These are phyloP conservation scores for Prunus mira DNA, from an alignment of 306 rosid genomes.

Conservation along the genomic window DNA sequence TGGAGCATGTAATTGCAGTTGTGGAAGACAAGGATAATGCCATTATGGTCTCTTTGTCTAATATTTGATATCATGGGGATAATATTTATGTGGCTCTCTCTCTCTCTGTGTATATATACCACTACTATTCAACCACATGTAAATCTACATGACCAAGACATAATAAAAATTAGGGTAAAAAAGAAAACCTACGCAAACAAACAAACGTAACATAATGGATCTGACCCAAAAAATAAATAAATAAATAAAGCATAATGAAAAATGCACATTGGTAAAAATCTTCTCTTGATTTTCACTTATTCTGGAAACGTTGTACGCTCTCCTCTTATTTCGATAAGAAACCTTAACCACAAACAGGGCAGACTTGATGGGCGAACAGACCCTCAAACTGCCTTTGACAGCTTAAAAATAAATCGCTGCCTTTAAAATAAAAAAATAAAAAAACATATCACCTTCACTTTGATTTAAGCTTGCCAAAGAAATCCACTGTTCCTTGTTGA, in stretches of 20 bases:
- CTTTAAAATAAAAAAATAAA: too few relatives aligned
- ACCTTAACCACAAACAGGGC: too few relatives aligned
- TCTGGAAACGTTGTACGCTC: too few relatives aligned
- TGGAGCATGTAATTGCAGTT: conserved; percentile 14
- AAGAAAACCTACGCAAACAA: background rate
- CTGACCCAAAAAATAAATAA: background rate
- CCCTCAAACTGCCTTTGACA: too few relatives aligned
- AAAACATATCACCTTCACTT: background rate
- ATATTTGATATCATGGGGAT: background rate
- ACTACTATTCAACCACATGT: background rate
- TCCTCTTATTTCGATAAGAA: too few relatives aligned
- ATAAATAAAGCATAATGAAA: background rate
- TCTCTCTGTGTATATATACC: too few relatives aligned
- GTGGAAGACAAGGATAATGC: conserved; percentile 23
- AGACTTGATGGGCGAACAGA: too few relatives aligned
- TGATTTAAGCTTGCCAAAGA: background rate
- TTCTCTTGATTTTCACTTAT: too few relatives aligned
- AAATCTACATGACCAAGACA: background rate
- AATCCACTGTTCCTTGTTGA: background rate
- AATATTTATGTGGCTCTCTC: background rate
- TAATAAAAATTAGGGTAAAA: background rate
- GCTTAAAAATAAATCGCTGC: too few relatives aligned
- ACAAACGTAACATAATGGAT: background rate
- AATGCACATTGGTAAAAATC: background rate
- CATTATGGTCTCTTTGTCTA: conserved; percentile 12